These are phyloP conservation scores for Agroathelia rolfsii DNA, from an alignment of 1,284 basidiomycete species.

Conservation along the genomic window DNA sequence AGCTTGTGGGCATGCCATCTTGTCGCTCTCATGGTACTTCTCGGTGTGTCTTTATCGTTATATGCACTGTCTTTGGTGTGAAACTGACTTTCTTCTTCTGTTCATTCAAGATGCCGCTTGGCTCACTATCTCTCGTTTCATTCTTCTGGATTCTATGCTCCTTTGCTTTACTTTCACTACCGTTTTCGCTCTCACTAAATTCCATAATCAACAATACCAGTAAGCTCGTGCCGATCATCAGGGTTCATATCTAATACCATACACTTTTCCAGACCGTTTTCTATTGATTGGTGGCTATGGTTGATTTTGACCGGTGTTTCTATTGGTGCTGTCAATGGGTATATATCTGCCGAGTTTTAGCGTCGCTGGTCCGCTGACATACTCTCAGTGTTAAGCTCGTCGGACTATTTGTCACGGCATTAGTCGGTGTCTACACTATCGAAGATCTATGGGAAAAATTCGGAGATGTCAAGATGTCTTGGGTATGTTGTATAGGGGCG, in stretches of 20 bases:
- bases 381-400: slow-evolving; percentile 84
- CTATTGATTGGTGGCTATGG: slow-evolving; percentile 96
- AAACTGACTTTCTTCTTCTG: slow-evolving; percentile 6
- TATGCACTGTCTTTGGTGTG: neutral
- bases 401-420: slow-evolving; percentile 88
- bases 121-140: slow-evolving; percentile 94
- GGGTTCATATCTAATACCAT: slow-evolving; percentile 7
- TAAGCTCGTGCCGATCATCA: slow-evolving; percentile 27
- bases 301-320: slow-evolving; percentile 82
- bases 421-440: slow-evolving; percentile 93
- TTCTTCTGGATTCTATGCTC: slow-evolving; percentile 95
- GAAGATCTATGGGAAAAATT: slow-evolving; percentile 99
- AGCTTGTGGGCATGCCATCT: slow-evolving; percentile 84
- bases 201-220: slow-evolving; percentile 93
- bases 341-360: slow-evolving; percentile 8
- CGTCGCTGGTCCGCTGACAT: neutral
- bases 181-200: slow-evolving; percentile 90
- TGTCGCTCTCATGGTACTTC: slow-evolving; percentile 88
- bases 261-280: slow-evolving; percentile 59
- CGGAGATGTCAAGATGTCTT: slow-evolving; percentile 88
- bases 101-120: slow-evolving; percentile 77
- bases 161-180: slow-evolving; percentile 98
- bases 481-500: slow-evolving; percentile 39
- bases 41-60: slow-evolving; percentile 45
- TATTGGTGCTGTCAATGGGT: slow-evolving; percentile 94